Conservation (phyloP, 208 protist species). For the Trypanosoma rangeli region DNA sequence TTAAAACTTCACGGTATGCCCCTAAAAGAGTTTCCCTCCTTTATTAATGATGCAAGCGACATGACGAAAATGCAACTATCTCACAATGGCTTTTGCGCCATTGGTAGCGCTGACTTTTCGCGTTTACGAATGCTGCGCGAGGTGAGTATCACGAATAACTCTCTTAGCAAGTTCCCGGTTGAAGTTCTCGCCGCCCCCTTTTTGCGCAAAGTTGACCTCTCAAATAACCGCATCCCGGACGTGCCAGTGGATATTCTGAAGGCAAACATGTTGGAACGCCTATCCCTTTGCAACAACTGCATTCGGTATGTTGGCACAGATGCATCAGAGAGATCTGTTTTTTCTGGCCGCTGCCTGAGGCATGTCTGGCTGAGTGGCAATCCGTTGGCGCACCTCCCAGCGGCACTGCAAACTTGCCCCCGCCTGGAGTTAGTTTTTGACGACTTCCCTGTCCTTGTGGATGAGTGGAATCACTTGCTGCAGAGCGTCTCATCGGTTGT, state of each 20-base stretch:
- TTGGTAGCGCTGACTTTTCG: slow-evolving; percentile 35
- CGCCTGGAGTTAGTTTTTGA: slow-evolving; percentile 72
- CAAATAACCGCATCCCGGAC: slow-evolving; percentile 59
- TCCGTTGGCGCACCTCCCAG: slow-evolving; percentile 53
- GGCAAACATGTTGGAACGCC: slow-evolving; percentile 49
- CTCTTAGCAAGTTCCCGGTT: slow-evolving; percentile 53
- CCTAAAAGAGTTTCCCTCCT: slow-evolving; percentile 21
- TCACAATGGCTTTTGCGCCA: slow-evolving; percentile 41
- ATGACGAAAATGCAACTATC: slow-evolving; percentile 34
- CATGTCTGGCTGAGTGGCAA: slow-evolving; percentile 73
- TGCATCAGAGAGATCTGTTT: slow-evolving; percentile 38
- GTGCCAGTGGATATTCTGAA: slow-evolving; percentile 40
- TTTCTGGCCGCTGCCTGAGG: slow-evolving; percentile 53
- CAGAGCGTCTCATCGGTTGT: slow-evolving; percentile 23
- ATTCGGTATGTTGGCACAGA: slow-evolving; percentile 45
- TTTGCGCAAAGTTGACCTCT: slow-evolving; percentile 69
- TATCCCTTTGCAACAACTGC: slow-evolving; percentile 69
- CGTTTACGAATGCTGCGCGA: slow-evolving; percentile 51
- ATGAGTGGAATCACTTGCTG: slow-evolving; percentile 57
- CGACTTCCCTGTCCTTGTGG: slow-evolving; percentile 59
- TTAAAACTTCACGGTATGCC: slow-evolving; percentile 29
- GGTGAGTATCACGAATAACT: slow-evolving; percentile 58
- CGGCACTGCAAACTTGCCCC: slow-evolving; percentile 47
- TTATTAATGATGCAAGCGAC: slow-evolving; percentile 27
- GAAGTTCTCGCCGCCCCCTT: slow-evolving; percentile 56